Evolutionary conservation across 139 green algal species (phyloP).

Genomic region (Asterochloris erici): DNA sequence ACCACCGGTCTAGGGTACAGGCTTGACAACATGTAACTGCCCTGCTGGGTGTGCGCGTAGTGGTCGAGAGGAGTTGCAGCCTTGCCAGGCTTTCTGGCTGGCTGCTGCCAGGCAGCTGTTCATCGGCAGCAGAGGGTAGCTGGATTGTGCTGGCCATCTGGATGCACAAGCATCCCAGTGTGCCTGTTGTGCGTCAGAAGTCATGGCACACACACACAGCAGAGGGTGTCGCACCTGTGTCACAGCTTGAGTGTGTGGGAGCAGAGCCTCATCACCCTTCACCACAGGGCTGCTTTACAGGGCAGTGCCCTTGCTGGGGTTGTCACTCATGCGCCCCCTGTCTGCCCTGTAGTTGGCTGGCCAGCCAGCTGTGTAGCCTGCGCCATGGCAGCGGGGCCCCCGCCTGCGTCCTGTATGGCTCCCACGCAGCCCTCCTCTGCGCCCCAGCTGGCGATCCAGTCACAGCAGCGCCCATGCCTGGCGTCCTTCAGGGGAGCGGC

Average conservation of each 20-base stretch:
- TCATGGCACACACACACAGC: too few relatives aligned
- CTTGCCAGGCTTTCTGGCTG: neutral
- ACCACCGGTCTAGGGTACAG: neutral
- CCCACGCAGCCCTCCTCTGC: slow-evolving; percentile 8
- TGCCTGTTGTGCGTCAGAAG: too few relatives aligned
- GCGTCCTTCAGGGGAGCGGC: neutral
- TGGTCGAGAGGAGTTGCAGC: neutral
- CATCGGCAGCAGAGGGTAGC: too few relatives aligned
- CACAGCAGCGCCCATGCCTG: neutral
- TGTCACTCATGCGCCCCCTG: neutral
- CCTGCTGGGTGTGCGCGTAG: neutral
- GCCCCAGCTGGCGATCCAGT: neutral
- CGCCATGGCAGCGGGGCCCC: slow-evolving; percentile 57
- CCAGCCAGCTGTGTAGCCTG: slow-evolving; percentile 43
- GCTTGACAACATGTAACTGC: neutral
- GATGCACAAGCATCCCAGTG: too few relatives aligned
- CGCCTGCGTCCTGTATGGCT: slow-evolving; percentile 62
- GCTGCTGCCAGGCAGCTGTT: too few relatives aligned
- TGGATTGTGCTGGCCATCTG: too few relatives aligned
- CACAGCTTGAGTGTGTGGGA: too few relatives aligned
- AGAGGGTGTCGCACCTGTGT: too few relatives aligned
- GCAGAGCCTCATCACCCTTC: too few relatives aligned
- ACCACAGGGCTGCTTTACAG: too few relatives aligned
- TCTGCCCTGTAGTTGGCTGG: slow-evolving; percentile 30
- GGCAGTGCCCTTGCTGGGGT: too few relatives aligned